phyloP scores from a whole-genome alignment of 495 filamentous ascomycete genomes.

The Neurospora sp. region DNA sequence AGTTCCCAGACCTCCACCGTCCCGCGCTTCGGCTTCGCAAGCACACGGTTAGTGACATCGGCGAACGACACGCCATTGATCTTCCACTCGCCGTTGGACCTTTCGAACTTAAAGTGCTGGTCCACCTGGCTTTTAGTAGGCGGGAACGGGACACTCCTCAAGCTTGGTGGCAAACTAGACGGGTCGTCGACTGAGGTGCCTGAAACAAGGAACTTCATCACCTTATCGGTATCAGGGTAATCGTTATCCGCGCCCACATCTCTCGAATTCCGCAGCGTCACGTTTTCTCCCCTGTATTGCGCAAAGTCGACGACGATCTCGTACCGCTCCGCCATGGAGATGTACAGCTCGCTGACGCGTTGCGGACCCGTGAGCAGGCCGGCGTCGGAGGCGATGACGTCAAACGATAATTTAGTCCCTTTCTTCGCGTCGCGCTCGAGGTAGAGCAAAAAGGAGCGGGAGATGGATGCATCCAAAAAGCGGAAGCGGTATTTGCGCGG shows the following conservation, averaged over 20 bases:
- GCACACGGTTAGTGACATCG: constrained; percentile 41
- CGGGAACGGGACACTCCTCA: constrained; percentile 8
- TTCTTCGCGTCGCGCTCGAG: constrained; percentile 19
- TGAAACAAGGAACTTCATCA: constrained; percentile 45
- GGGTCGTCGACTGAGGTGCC: constrained; percentile 19
- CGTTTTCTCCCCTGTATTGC: constrained; percentile 33
- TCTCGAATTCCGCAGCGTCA: constrained; percentile 36
- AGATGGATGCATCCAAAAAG: constrained; percentile 39
- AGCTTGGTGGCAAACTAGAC: too few relatives aligned
- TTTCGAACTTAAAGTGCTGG: constrained; percentile 36
- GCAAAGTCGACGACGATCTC: constrained; percentile 47
- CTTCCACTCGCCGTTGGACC: constrained; percentile 29
- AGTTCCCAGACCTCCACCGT: constrained; percentile 42
- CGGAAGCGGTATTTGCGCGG: constrained; percentile 49
- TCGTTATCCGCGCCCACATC: constrained; percentile 34
- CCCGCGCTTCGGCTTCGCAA: constrained; percentile 38
- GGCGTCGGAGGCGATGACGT: constrained; percentile 42
- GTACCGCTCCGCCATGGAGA: constrained; percentile 46
- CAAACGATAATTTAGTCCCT: constrained; percentile 27
- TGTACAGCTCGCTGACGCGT: constrained; percentile 21
- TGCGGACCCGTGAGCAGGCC: constrained; percentile 34
- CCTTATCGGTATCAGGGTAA: constrained; percentile 38
- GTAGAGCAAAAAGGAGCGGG: constrained; percentile 38
- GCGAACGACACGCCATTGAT: constrained; percentile 45
- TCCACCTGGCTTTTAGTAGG: constrained; percentile 17